Base-by-base conservation (phyloP, 192 early-diverging fungal genomes). In the Coemansia sp. region DNA sequence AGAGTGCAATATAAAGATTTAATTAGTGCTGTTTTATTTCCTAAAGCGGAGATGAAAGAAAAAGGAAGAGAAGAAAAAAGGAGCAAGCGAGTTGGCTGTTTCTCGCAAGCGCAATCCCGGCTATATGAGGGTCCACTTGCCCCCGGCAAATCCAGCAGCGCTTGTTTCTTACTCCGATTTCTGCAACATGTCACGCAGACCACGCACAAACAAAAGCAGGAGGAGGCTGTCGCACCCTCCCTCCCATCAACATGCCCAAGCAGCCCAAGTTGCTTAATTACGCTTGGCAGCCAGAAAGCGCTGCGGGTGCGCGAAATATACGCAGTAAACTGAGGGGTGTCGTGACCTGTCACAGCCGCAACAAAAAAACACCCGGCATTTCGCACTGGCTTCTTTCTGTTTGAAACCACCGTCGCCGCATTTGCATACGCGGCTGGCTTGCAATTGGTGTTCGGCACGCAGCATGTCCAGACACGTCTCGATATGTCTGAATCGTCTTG, bases 301-400 rank as follows among this genome's bases (percentile, higher is more conserved):
- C 42, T 45, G 42, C 12, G 42, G 2, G 16, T 14, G 42, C 42
- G 42, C 42, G 16, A 3, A 45, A 45, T 16, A 14, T 45, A 45
- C 42, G 42, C 42, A 45, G 42, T 14, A 45, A 45, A 45, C 11
- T 16, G 7, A 45, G 8, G 16, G 42, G 30, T 56, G 31, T 56
- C 20, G 54, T 56, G 54, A 56, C 54, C 11, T 32, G 30, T 56
- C 54, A 56, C 11, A 45, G 10, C 42, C 42, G 42, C 42, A 45
- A n/a, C n/a, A 3, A 11, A 38, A 45, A 45, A 45, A 45, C 54
- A 32, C 29, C 54, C 54, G 54, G 17, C n/a, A 56, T 56, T 56
- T 56, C 54, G 31, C 54, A 56, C 54, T 56, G 54, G 16, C 20
- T 56, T 56, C 54, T 1, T 56, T 17, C 14, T 56, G 30, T 56